A percentile compares a stretch with the other conserved stretches of the same genome.
Conservation (phyloP, 768 basidiomycete species). For the Leucosporidium creatinivorum region DNA sequence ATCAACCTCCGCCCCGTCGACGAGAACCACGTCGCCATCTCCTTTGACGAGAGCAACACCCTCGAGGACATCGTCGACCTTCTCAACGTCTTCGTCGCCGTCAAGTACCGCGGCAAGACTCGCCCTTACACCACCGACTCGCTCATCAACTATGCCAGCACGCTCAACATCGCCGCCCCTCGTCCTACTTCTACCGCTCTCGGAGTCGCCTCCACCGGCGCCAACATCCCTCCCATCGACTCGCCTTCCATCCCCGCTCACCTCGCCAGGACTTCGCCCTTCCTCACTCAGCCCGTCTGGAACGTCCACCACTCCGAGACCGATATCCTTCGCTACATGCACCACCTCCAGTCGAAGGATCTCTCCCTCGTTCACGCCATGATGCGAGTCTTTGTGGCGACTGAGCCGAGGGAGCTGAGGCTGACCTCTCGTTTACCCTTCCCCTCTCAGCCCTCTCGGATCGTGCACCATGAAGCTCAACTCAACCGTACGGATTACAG, state of each 20-base stretch:
- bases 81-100: slow-evolving; percentile 71
- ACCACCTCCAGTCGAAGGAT: slow-evolving; percentile 89
- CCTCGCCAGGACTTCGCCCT: slow-evolving; percentile 50
- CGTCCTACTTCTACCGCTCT: slow-evolving; percentile 40
- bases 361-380: slow-evolving; percentile 89
- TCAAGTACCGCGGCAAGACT: slow-evolving; percentile 39
- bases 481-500: slow-evolving; percentile 51
- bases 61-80: slow-evolving; percentile 66
- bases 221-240: slow-evolving; percentile 30
- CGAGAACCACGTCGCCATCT: slow-evolving; percentile 68
- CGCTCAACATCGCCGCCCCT: slow-evolving; percentile 48
- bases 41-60: slow-evolving; percentile 83
- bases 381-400: slow-evolving; percentile 48
- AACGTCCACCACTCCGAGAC: slow-evolving; percentile 98
- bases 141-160: slow-evolving; percentile 38
- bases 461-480: slow-evolving; percentile 54
- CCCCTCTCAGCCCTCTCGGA: slow-evolving; percentile 36
- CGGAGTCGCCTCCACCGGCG: slow-evolving; percentile 49
- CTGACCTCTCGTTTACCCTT: background rate
- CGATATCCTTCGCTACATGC: slow-evolving; percentile 89
- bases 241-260: slow-evolving; percentile 50
- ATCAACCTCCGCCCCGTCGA: slow-evolving; percentile 80
- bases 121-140: slow-evolving; percentile 34
- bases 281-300: slow-evolving; percentile 81
- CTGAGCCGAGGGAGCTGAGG: background rate